Evolutionary conservation across 2,329 filamentous ascomycete genomes (phyloP), one percentile per base, ranked within the genome.

Genomic region (Scorias spongiosa): DNA sequence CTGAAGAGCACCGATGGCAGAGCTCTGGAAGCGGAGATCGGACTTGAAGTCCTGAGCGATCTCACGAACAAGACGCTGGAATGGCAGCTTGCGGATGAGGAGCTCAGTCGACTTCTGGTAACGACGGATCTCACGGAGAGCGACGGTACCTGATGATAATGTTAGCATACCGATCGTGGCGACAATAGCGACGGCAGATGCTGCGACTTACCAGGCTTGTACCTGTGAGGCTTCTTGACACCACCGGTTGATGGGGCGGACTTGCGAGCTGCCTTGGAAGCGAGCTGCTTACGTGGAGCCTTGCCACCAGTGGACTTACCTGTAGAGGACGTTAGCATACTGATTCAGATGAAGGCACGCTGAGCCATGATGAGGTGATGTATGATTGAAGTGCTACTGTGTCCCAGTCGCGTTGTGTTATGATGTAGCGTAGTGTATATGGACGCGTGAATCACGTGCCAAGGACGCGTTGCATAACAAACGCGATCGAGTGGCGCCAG

Each of bases 201-300:
- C 49, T 38, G 40, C 46, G 46, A 54, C 59, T 49, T 58, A 61
- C 66, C 67, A 49, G 68, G 68, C 66, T 71, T 71, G 62, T 71
- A 71, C 52, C 68, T 62, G 62, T 71, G 68, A 58, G 68, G 68
- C 68, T 71, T 71, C 68, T 71, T 71, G 65, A 71, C 68, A 69
- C 68, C 68, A 62, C 89, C 91, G 67, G 91, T 96, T 51, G 87
- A 94, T 58, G 91, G 91, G 49, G 91, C 89, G 60, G 82, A 87
- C 81, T 98, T 98, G 75, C 91, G 88, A 63, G 91, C 89, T 57
- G 89, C 91, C 84, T 95, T 95, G 76, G 88, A 94, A 60, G 89
- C 89, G 64, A 96, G 87, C 80, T 95, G 88, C 85, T 98, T 98
- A 71, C 76, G 75, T 57, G 76, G 76, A 62, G 76, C 76, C 69